A percentile compares a stretch with the other conserved stretches of the same genome.
phyloP scores from a whole-genome alignment of 2,329 filamentous ascomycete genomes.

The Endoconidiophora polonica region DNA sequence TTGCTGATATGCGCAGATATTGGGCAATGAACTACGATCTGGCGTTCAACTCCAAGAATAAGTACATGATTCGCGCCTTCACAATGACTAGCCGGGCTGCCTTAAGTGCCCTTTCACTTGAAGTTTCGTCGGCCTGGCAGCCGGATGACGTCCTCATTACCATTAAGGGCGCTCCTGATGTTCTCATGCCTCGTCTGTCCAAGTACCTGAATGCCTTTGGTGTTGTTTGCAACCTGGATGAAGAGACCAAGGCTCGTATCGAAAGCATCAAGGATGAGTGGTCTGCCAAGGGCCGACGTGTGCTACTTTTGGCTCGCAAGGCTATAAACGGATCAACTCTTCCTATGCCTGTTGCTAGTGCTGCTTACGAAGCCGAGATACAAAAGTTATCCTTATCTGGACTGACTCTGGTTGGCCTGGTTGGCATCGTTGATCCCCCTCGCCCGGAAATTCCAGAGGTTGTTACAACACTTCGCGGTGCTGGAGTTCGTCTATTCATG shows the following conservation, averaged over 20 bases:
- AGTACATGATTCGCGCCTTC: slow-evolving; percentile 45
- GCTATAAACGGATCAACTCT: slow-evolving; percentile 57
- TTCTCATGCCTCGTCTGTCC: slow-evolving; percentile 81
- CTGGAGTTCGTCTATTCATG: slow-evolving; percentile 90
- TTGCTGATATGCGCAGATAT: slow-evolving; percentile 37
- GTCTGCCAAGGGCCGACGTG: slow-evolving; percentile 78
- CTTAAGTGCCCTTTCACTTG: slow-evolving; percentile 92
- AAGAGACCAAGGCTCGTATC: slow-evolving; percentile 52
- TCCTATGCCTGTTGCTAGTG: slow-evolving; percentile 58
- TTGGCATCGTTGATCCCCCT: slow-evolving; percentile 93
- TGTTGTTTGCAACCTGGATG: slow-evolving; percentile 55
- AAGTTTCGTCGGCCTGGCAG: slow-evolving; percentile 98
- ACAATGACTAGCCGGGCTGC: slow-evolving; percentile 53
- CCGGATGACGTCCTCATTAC: slow-evolving; percentile 55
- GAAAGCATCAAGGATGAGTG: slow-evolving; percentile 72
- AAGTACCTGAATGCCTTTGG: slow-evolving; percentile 62
- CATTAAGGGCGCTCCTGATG: slow-evolving; percentile 93
- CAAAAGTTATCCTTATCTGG: slow-evolving; percentile 67
- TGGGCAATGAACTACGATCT: slow-evolving; percentile 55
- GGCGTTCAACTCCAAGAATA: slow-evolving; percentile 37
- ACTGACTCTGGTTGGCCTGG: slow-evolving; percentile 83
- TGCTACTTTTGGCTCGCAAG: slow-evolving; percentile 80
- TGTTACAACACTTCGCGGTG: slow-evolving; percentile 75
- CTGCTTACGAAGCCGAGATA: slow-evolving; percentile 66
- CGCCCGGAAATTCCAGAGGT: slow-evolving; percentile 77